A percentile compares a stretch with the other conserved stretches of the same genome.
phyloP scores from a whole-genome alignment of 345 rosid species.

The Eucalyptus fibrosa region DNA sequence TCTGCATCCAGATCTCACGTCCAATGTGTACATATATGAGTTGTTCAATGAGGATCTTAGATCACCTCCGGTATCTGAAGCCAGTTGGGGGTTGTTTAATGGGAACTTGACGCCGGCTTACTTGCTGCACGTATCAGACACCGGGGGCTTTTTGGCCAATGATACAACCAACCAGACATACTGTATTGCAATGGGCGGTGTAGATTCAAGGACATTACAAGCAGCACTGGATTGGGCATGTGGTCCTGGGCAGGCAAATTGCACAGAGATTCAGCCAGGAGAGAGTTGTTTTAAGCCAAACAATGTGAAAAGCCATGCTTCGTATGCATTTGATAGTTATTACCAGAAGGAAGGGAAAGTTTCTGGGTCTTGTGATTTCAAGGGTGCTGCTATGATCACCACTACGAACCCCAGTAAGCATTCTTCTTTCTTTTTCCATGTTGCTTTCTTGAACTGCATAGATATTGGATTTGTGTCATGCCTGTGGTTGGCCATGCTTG shows the following conservation, averaged over 20 bases:
- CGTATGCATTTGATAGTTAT: conserved; percentile 89
- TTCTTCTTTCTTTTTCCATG: not conserved
- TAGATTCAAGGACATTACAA: conserved; percentile 69
- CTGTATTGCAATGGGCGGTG: conserved; percentile 65
- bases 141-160: conserved; percentile 74
- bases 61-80: conserved; percentile 75
- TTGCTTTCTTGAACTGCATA: not conserved
- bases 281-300: conserved; percentile 79
- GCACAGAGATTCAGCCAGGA: conserved; percentile 92
- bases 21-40: conserved; percentile 76
- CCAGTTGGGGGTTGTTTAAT: conserved; percentile 81
- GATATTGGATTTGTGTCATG: not conserved
- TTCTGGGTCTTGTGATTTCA: conserved; percentile 76
- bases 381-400: conserved; percentile 86
- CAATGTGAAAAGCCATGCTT: conserved; percentile 67
- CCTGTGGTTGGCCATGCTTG: not conserved
- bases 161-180: conserved; percentile 90
- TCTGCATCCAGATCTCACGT: conserved; percentile 65
- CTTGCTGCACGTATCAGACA: conserved; percentile 84
- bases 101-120: conserved; percentile 76
- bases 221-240: conserved; percentile 98
- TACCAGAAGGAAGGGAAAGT: conserved; percentile 64
- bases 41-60: conserved; percentile 82
- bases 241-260: conserved; percentile 84
- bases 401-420: conserved; percentile 76